Percentiles rank a stretch among this genome's conserved stretches.
Evolutionary conservation across 805 yeast genomes (phyloP).

Genomic region (Yamadazyma endophytica): DNA sequence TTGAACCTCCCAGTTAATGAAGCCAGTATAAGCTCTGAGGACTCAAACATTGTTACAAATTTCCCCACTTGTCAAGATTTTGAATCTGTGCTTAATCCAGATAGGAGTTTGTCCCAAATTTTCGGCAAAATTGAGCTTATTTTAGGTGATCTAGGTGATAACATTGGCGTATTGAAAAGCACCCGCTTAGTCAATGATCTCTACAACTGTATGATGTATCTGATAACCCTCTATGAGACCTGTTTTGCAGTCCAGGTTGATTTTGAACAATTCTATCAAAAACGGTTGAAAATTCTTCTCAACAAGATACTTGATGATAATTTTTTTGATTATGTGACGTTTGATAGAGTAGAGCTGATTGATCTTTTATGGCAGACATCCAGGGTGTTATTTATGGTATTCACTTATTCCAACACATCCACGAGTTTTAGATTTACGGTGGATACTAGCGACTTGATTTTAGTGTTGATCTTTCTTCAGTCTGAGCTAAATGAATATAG

Average conservation of each 20-base stretch:
- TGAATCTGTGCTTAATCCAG: constrained; percentile 7
- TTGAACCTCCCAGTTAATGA: constrained; percentile 1
- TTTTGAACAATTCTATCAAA: constrained; percentile 7
- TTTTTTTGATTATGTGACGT: constrained; percentile 4
- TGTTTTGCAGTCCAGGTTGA: constrained; percentile 4
- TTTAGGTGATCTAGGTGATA: no score
- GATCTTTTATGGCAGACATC: constrained; percentile 9
- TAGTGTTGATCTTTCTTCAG: no score
- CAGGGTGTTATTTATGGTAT: constrained; percentile 3
- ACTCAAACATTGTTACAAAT: constrained; percentile 9
- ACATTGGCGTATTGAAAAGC: no score
- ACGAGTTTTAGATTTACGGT: no score
- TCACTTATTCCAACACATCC: neutral
- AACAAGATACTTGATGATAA: constrained; percentile 3
- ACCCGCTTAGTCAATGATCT: constrained; percentile 3
- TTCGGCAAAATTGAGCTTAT: constrained; percentile 13
- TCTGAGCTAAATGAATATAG: no score
- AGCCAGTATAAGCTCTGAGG: constrained; percentile 11
- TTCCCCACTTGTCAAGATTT: constrained; percentile 10
- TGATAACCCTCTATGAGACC: constrained; percentile 8
- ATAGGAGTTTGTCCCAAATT: constrained; percentile 13
- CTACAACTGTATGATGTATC: constrained; percentile 7
- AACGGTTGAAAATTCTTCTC: constrained; percentile 1
- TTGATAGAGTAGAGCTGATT: constrained; percentile 5
- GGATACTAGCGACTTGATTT: no score